Evolutionary conservation across 2,329 filamentous ascomycete genomes (phyloP), one percentile per base, ranked within the genome.

Genomic region (Xylogone sp.): DNA sequence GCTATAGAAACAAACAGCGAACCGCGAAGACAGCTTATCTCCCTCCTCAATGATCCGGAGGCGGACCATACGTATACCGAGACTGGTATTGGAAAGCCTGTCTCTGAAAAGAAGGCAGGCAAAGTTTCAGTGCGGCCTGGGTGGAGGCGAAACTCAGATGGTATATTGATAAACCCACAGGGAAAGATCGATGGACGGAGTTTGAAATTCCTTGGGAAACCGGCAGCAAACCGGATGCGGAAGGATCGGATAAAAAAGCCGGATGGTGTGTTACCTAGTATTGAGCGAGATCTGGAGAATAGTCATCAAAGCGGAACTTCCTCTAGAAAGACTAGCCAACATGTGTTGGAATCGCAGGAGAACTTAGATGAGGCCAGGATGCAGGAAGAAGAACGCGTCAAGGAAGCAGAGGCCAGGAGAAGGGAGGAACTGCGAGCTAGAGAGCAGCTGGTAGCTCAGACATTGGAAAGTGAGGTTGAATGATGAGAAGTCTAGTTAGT

Each of bases 171-270:
- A n/a, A 52, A 46, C 10, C 19, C 21, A 12, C 42, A 42, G 18
- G 53, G 53, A 6, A 52, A 55, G 34, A 13, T 52, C 19, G 53
- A 55, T 48, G 43, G 50, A 18, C 47, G 53, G n/a, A 39, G 34
- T 16, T 18, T 39, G n/a, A 39, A 39, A 16, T 16, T 39, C 10
- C 34, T 39, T 16, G 34, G 34, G 13, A 39, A 39, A 10, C 24
- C 24, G 5, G 34, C 34, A 16, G 34, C 34, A 39, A 39, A 39
- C n/a, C 8, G 34, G n/a, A 39, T 13, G n/a, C 12, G 34, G 34
- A 39, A 39, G n/a, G 34, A 39, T 18, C 12, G 13, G 8, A 4
- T 18, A 16, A 39, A 5, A 39, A 22, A 18, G 47, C 24, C 12
- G 21, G 43, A 46, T 13, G 18, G 24, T 16, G 43, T 50, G 19